Base-by-base conservation (phyloP, 495 filamentous ascomycete genomes). In the Cercophora newfieldiana region DNA sequence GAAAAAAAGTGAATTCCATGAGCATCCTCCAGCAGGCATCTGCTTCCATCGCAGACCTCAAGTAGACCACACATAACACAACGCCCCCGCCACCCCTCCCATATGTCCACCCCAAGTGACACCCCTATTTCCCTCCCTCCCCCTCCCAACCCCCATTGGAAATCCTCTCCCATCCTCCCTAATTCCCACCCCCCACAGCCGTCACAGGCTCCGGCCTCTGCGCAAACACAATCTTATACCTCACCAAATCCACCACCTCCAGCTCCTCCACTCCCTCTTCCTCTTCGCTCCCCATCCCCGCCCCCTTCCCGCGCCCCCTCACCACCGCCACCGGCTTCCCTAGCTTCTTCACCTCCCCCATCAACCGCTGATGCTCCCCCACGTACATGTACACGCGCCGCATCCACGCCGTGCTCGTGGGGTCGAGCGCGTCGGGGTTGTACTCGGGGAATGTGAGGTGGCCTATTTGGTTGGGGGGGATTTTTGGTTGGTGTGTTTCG, bases 171-270 rank as follows among this genome's bases (percentile, higher is more conserved):
- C 18, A 33, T 16, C n/a, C 29, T 5, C 14, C 0, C 1, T 21
- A 25, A 44, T 24, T 51, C 47, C 19, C 31, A 37, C 63, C 51
- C 16, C 51, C 47, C n/a, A 66, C 75, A 56, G 76, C 77, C 24
- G 64, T 72, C 47, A 97, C 96, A 63, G 95, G 95, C 78, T 99
- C 95, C 33, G 95, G 95, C 58, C 95, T 82, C 71, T 80, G 82
- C 64, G 90, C 90, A 79, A 99, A 99, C 18, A 97, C 77, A 61
- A 99, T 75, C 81, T 97, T 98, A 71, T 87, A 94, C 76, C 87
- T 89, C 55, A 99, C 85, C 66, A 99, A 86, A 75, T 98, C 94
- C 65, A 91, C 86, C 68, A 99, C 86, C 70, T 84, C 80, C 30
- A 86, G 62, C 25, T 81, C 79, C 59, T 79, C 79, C 0, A 50